A percentile compares a stretch with the other conserved stretches of the same genome.
Conservation (phyloP, 108 stramenopile species). For the Pseudonitzschia multiseries region DNA sequence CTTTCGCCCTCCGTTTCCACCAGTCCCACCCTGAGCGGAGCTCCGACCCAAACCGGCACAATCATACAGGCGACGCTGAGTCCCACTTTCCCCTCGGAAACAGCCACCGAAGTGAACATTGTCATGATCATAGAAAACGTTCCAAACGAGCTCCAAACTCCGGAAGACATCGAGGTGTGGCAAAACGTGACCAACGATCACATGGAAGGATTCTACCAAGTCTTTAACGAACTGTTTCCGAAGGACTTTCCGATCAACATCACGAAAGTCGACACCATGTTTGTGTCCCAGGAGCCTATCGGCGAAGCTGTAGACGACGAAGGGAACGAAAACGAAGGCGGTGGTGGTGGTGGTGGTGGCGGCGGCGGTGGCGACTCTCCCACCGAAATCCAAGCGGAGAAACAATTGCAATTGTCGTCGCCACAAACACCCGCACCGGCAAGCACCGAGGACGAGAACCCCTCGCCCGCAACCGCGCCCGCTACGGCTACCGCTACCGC, state of each 20-base stretch:
- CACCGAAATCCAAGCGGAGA: not conserved
- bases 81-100: conserved; percentile 1
- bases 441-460: not conserved
- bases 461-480: too few species aligned
- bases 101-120: not conserved
- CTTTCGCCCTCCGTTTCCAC: not conserved
- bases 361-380: too few species aligned
- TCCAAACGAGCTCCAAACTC: not conserved
- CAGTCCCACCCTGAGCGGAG: not conserved
- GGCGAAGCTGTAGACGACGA: not conserved
- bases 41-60: conserved; percentile 18
- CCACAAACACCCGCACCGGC: conserved; percentile 7
- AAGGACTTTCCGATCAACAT: conserved; percentile 13
- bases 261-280: conserved; percentile 1
- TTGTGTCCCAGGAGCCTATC: not conserved
- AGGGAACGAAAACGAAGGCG: not conserved
- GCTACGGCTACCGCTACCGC: too few species aligned
- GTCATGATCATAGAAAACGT: conserved; percentile 20
- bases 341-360: too few species aligned
- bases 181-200: conserved; percentile 20
- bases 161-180: conserved; percentile 7
- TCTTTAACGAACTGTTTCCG: not conserved
- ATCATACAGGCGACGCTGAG: not conserved
- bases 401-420: too few species aligned
- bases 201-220: conserved; percentile 10